Base-by-base conservation (phyloP, 768 basidiomycete genomes). In the Collybiopsis confluens region DNA sequence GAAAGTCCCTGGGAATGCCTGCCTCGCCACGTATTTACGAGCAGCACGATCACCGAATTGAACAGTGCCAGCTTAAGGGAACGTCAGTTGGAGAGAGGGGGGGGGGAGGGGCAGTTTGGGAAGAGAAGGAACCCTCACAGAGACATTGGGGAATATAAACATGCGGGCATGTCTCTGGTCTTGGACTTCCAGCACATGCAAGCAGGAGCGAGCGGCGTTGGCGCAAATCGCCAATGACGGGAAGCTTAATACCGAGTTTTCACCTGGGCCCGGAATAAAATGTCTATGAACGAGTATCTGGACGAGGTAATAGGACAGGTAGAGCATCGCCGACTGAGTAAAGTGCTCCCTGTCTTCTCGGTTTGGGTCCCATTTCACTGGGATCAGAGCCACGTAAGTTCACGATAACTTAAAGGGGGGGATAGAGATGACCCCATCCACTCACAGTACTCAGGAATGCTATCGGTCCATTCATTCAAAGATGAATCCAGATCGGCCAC, bases 401-500 rank as follows among this genome's bases (percentile, higher is more conserved):
- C 5, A 4, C 7, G 75, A 73, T 75, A 21, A 21, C 13, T 23
- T 1, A 21, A 42, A 36, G 13, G 9, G 21, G 2, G 5, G 6
- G 8, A 7, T 5, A 21, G 10, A 36, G n/a, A 18, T 21, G 38
- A 21, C 13, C 26, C 16, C n/a, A 4, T n/a, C n/a, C 18, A 59
- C 61, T 20, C 20, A 73, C 75, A 62, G 61, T 84, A 82, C 40
- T 74, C 70, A 2, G 90, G 90, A 2, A 92, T 73, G 2, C 78
- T 72, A 52, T 88, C 83, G 45, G 86, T 76, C 90, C 90, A 92
- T 16, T 79, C 75, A 59, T 91, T 89, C 63, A 92, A 69, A 1
- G 82, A 80, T 2, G 85, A 83, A 68, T 92, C 89, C 2, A 92
- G 72, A 53, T 89, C 86, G 8, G 81, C 78, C 4, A 92, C 82